Evolutionary conservation across 2,329 filamentous ascomycete species (phyloP).

Genomic region (Epichloe festucae): DNA sequence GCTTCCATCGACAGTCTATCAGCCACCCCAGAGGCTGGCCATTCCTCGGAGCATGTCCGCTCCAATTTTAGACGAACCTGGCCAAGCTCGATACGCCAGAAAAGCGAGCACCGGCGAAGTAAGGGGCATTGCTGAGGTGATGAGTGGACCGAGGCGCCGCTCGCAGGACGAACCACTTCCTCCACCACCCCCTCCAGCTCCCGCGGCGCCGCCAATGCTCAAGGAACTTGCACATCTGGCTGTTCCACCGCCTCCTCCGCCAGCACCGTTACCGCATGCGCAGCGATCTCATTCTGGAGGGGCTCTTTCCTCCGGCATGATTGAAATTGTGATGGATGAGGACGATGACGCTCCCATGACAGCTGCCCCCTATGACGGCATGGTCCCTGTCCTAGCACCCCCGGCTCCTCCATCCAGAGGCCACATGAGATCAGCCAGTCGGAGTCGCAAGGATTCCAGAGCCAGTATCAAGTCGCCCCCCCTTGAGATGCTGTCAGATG

Average conservation of each 20-base stretch:
- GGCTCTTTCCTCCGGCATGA: slow-evolving; percentile 39
- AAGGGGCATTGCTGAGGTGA: slow-evolving; percentile 35
- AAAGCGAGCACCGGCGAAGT: slow-evolving; percentile 25
- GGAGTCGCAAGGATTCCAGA: slow-evolving; percentile 32
- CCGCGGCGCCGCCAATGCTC: slow-evolving; percentile 37
- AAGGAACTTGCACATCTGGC: slow-evolving; percentile 52
- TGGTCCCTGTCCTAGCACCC: slow-evolving; percentile 32
- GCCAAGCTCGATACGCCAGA: slow-evolving; percentile 17
- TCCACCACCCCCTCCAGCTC: slow-evolving; percentile 36
- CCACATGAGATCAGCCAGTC: slow-evolving; percentile 47
- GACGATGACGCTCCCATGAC: slow-evolving; percentile 26
- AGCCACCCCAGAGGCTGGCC: slow-evolving; percentile 34
- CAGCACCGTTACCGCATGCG: slow-evolving; percentile 39
- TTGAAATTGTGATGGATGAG: slow-evolving; percentile 55
- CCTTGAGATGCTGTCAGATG: slow-evolving; percentile 27
- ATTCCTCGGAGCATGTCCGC: slow-evolving; percentile 53
- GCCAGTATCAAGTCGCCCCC: slow-evolving; percentile 14
- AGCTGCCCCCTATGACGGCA: slow-evolving; percentile 27
- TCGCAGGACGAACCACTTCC: slow-evolving; percentile 41
- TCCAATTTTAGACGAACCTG: slow-evolving; percentile 29
- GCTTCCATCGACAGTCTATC: slow-evolving; percentile 47
- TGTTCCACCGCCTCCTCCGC: slow-evolving; percentile 47
- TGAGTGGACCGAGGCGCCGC: slow-evolving; percentile 26
- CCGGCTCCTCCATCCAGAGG: slow-evolving; percentile 31
- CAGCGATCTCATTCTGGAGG: slow-evolving; percentile 29